Conservation (phyloP, 305 asterid species). For the Fraxinus baroniana region DNA sequence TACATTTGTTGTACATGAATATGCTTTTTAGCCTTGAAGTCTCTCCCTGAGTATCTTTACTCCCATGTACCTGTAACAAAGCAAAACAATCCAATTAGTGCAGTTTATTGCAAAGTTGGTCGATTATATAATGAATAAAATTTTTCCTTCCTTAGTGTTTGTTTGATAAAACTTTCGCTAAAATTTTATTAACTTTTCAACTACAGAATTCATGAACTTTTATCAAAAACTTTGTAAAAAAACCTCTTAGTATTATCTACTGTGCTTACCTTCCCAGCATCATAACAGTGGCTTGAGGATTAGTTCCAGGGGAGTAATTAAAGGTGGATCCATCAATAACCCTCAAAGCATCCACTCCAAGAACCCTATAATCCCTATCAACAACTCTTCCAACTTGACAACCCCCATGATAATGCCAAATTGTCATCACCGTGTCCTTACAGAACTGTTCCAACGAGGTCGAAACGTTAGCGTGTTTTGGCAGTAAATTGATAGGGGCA, state of each 20-base stretch:
- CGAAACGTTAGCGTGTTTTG: conserved; percentile 55
- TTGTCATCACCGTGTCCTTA: conserved; percentile 79
- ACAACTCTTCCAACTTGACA: conserved; percentile 74
- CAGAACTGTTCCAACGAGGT: conserved; percentile 78
- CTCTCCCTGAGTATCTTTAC: conserved; percentile 53
- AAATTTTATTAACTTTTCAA: too few relatives aligned
- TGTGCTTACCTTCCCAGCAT: conserved; percentile 75
- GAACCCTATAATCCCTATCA: conserved; percentile 49
- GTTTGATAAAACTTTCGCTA: too few relatives aligned
- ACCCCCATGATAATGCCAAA: conserved; percentile 93
- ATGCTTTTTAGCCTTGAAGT: conserved; percentile 27
- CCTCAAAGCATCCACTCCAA: conserved; percentile 54
- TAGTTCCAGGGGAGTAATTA: conserved; percentile 70
- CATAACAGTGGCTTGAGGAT: conserved; percentile 94
- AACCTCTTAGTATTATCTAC: too few relatives aligned
- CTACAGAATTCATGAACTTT: too few relatives aligned
- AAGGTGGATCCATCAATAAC: conserved; percentile 89
- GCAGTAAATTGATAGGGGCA: conserved; percentile 64
- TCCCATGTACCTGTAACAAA: conserved; percentile 65
- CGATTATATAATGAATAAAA: neutral
- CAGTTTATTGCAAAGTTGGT: neutral
- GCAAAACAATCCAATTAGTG: neutral
- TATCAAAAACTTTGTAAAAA: too few relatives aligned
- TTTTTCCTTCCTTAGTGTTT: too few relatives aligned
- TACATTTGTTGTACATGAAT: neutral